These are phyloP conservation scores for Leishmania lainsoni DNA, from an alignment of 208 protist species.

Conservation along the genomic window DNA sequence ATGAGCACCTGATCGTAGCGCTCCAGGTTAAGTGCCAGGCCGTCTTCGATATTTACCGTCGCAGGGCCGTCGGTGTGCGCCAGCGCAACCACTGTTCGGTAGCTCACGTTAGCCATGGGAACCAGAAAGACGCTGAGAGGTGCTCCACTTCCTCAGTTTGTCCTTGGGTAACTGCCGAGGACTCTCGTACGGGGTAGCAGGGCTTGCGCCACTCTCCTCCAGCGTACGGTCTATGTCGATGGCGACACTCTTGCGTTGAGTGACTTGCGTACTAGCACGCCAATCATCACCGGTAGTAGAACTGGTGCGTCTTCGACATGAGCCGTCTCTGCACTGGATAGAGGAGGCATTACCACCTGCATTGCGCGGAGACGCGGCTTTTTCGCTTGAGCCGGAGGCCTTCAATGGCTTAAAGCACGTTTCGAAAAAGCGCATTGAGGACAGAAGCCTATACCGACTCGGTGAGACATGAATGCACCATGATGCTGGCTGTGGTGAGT, in stretches of 20 bases:
- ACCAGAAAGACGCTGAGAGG: conserved; percentile 29
- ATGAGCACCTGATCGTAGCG: conserved; percentile 63
- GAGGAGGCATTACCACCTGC: not conserved
- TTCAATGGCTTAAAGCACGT: conserved; percentile 21
- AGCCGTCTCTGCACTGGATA: not conserved
- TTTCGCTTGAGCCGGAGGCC: not conserved
- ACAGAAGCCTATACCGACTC: conserved; percentile 30
- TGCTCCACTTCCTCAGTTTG: conserved; percentile 5
- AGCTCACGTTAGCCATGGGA: conserved; percentile 24
- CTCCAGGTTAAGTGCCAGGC: conserved; percentile 42
- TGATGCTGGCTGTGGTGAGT: not conserved
- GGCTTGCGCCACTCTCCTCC: not conserved
- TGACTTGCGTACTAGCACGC: not conserved
- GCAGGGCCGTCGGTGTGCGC: not conserved
- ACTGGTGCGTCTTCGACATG: conserved; percentile 21
- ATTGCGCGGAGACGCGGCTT: not conserved
- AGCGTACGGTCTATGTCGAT: not conserved
- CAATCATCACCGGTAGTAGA: conserved; percentile 15
- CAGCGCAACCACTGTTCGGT: conserved; percentile 20
- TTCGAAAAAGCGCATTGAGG: conserved; percentile 32
- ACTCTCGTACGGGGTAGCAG: not conserved
- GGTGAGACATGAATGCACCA: conserved; percentile 38
- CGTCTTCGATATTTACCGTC: conserved; percentile 34
- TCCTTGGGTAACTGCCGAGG: not conserved
- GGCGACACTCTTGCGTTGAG: not conserved